Conservation (phyloP, 2,329 filamentous ascomycete species). For the Hypoxylon sp. region DNA sequence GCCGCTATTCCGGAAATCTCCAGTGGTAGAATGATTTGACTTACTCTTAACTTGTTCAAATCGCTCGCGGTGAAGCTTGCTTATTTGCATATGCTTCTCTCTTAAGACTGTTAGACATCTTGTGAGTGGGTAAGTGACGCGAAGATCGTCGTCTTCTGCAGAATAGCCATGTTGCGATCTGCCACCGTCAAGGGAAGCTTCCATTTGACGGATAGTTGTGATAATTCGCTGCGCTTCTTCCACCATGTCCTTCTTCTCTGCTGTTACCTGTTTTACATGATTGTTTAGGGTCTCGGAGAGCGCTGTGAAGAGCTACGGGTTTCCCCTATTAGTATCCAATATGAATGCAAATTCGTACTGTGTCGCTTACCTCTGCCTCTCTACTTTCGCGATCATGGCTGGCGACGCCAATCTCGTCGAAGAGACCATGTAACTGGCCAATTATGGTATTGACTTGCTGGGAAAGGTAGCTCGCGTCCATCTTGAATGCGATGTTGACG, state of each 20-base stretch:
- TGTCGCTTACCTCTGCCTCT: constrained; percentile 82
- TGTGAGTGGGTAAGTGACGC: constrained; percentile 86
- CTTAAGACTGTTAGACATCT: constrained; percentile 84
- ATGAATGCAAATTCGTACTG: constrained; percentile 7
- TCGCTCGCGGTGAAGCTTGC: constrained; percentile 87
- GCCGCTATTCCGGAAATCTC: not conserved
- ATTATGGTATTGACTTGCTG: constrained; percentile 97
- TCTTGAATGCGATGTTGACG: constrained; percentile 56
- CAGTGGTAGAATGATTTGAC: constrained; percentile 51
- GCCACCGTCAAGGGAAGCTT: constrained; percentile 85
- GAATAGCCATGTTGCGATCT: constrained; percentile 75
- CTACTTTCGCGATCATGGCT: constrained; percentile 90
- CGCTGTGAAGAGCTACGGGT: constrained; percentile 83
- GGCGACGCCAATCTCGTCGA: constrained; percentile 97
- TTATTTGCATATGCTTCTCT: constrained; percentile 86
- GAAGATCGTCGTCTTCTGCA: constrained; percentile 73
- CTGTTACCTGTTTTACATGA: constrained; percentile 86
- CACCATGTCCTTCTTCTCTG: constrained; percentile 91
- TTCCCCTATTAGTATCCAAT: constrained; percentile 38
- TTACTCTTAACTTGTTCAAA: constrained; percentile 96
- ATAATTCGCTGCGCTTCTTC: constrained; percentile 91
- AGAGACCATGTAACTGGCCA: constrained; percentile 91
- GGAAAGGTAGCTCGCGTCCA: constrained; percentile 93
- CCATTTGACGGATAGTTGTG: constrained; percentile 92
- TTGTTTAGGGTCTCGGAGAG: constrained; percentile 93